A percentile compares a stretch with the other conserved stretches of the same genome.
phyloP scores from a whole-genome alignment of 306 rosid species.

The Sicyos edulis region DNA sequence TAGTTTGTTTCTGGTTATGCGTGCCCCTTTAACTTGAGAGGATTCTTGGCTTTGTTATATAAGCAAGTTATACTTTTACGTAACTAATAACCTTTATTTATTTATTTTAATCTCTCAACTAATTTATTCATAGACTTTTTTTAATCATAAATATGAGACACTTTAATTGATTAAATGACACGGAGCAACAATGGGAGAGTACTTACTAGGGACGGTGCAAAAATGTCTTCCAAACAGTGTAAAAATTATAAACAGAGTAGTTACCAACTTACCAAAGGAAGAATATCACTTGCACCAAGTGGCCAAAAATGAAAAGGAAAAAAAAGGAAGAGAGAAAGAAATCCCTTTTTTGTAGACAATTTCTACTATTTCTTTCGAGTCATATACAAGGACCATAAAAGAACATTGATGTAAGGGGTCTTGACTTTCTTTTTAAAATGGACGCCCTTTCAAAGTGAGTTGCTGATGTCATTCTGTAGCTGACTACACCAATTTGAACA shows the following conservation, averaged over 20 bases:
- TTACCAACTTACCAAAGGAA: neutral
- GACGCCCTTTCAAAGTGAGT: neutral
- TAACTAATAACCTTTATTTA: neutral
- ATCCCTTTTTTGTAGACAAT: neutral
- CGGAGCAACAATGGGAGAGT: neutral
- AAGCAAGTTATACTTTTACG: neutral
- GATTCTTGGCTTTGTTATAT: neutral
- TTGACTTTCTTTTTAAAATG: neutral
- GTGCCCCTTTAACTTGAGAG: constrained; percentile 6
- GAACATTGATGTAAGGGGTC: neutral
- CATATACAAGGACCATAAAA: neutral
- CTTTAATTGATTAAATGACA: neutral
- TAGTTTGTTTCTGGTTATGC: neutral
- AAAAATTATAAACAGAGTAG: neutral
- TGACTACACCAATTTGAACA: neutral
- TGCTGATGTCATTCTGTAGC: neutral
- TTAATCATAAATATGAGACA: neutral
- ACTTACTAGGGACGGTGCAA: neutral
- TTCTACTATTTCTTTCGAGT: neutral
- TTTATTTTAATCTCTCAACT: too few relatives aligned
- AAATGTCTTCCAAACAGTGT: neutral
- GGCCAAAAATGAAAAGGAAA: neutral
- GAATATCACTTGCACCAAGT: neutral
- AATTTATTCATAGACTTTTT: too few relatives aligned
- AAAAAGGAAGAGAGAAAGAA: too few relatives aligned